phyloP scores from a whole-genome alignment of 1,284 basidiomycete species.

The Leccinum angustisporum region DNA sequence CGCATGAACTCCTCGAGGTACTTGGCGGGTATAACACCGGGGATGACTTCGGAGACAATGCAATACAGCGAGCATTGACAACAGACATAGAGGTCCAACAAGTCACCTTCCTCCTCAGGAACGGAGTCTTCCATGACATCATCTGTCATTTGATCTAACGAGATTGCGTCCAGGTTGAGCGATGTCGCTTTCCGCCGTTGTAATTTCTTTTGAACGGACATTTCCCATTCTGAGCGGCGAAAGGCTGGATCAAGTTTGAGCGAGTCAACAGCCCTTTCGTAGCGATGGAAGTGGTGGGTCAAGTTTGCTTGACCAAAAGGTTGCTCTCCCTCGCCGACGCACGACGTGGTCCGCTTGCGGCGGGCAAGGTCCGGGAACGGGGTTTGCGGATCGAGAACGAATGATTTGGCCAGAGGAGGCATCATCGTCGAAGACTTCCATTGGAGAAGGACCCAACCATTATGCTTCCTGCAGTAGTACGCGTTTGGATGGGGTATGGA shows the following conservation, averaged over 20 bases:
- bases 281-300: conserved; percentile 79
- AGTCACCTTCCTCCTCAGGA: conserved; percentile 49
- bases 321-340: conserved; percentile 49
- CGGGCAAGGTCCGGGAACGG: conserved; percentile 56
- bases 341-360: conserved; percentile 51
- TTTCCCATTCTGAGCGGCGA: conserved; percentile 57
- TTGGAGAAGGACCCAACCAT: conserved; percentile 73
- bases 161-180: conserved; percentile 27
- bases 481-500: conserved; percentile 77
- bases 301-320: conserved; percentile 51
- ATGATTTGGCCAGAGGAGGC: conserved; percentile 60
- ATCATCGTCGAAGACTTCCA: conserved; percentile 62
- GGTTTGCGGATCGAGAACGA: conserved; percentile 39
- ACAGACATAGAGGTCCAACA: conserved; percentile 76
- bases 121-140: conserved; percentile 34
- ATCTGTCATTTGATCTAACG: conserved; percentile 35
- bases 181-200: conserved; percentile 46
- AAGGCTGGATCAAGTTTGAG: conserved; percentile 64
- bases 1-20: conserved; percentile 45
- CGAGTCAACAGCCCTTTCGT: conserved; percentile 65
- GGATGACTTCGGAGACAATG: conserved; percentile 64
- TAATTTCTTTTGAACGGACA: conserved; percentile 46
- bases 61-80: conserved; percentile 78
- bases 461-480: conserved; percentile 76
- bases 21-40: conserved; percentile 64